Evolutionary conservation across 1,284 basidiomycete species (phyloP).

Genomic region (Cystobasidium slooffiae): DNA sequence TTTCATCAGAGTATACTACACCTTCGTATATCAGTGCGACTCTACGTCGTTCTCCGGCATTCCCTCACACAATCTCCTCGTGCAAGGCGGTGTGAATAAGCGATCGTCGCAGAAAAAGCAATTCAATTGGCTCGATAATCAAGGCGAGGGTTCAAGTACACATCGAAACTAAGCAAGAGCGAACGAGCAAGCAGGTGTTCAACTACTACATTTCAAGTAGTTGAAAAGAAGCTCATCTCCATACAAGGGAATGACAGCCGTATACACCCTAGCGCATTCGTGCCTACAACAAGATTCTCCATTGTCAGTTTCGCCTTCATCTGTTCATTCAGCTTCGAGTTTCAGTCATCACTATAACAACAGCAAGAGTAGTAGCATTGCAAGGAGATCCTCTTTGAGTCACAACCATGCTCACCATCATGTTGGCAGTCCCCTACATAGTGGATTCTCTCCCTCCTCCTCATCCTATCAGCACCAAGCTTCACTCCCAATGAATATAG

Average conservation of each 20-base stretch:
- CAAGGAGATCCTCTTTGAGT: not conserved
- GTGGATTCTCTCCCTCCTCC: not conserved
- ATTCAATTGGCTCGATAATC: too few species aligned
- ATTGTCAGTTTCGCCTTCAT: conserved; percentile 6
- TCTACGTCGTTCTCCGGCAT: too few species aligned
- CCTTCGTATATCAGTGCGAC: not conserved
- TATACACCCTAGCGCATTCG: conserved; percentile 34
- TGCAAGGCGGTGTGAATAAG: too few species aligned
- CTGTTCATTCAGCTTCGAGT: not conserved
- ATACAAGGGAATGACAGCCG: conserved; percentile 29
- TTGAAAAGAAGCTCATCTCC: not conserved
- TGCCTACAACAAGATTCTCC: conserved; percentile 4
- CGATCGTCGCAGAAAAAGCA: too few species aligned
- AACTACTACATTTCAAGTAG: not conserved
- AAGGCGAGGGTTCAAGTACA: too few species aligned
- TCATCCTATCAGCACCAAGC: not conserved
- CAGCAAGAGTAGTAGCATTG: conserved; percentile 6
- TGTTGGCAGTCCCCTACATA: not conserved
- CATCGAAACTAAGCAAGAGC: not conserved
- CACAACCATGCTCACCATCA: not conserved
- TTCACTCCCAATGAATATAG: conserved; percentile 4
- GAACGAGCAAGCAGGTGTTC: not conserved
- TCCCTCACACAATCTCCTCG: too few species aligned
- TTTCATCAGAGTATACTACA: not conserved
- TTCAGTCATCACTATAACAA: not conserved